Base-by-base conservation (phyloP, 2,329 filamentous ascomycete genomes). In the Pseudogymnoascus sp. region DNA sequence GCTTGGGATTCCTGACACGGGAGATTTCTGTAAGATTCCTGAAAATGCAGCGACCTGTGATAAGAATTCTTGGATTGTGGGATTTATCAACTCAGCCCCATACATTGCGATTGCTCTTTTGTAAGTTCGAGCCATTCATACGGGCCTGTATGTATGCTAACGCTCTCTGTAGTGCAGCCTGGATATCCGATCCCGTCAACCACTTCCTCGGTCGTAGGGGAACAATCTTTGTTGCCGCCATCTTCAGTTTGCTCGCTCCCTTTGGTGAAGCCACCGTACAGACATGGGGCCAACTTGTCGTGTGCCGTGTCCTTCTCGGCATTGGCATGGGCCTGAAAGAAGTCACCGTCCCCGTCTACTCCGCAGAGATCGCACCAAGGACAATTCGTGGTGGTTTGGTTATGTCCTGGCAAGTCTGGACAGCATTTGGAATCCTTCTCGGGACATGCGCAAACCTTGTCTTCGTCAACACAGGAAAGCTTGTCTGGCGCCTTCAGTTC, bases 361-460 rank as follows among this genome's bases (percentile, higher is more conserved):
- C 80, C 6, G 81, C 82, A 0, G 82, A 84, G 68, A 81, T 80
- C 60, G 77, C 78, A 2, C 82, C 82, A 2, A 78, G 80, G 4
- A 67, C 71, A 9, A 80, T 84, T 64, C 77, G 82, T 60, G 82
- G 82, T 63, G 81, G 87, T 6, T 78, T 94, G 15, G 89, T 92
- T 67, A 93, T 94, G 90, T 87, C 86, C 65, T 93, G 90, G 90
- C 87, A 92, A 74, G 77, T 89, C 73, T 88, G 85, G 83, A 85
- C 81, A 4, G 80, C 81, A 5, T 83, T 86, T 70, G 84, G 84
- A 61, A 85, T 86, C 65, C 80, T 85, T 67, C 74, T 85, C 15
- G 68, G 69, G 3, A 67, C 65, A 25, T 66, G 61, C 74, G 36
- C 73, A 72, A 67, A 75, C 71, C 65, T 80, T 79, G 29, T 89